Conservation (phyloP, 371 early-diverging fungal species). For the Mortierella sp. region DNA sequence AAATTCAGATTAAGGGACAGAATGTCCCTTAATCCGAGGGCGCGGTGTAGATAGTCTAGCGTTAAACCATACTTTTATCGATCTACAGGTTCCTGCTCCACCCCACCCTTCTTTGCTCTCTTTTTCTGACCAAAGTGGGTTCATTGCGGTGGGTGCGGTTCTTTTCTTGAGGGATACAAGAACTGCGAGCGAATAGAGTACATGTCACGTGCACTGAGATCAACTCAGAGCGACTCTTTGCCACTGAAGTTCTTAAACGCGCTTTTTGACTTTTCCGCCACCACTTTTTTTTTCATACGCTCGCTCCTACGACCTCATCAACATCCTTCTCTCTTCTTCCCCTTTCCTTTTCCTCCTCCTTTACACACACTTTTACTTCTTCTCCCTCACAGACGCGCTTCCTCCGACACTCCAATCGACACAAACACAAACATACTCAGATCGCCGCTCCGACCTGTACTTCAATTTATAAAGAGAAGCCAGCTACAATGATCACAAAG, state of each 20-base stretch:
- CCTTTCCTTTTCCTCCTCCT: neutral
- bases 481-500: constrained; percentile 22
- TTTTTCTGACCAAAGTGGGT: neutral
- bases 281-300: neutral
- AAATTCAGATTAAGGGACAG: too few relatives aligned
- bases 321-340: neutral
- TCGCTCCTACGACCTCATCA: too few relatives aligned
- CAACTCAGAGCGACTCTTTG: neutral
- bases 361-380: neutral
- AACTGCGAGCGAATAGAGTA: neutral
- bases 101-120: neutral
- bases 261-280: neutral
- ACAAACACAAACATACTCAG: neutral
- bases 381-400: neutral
- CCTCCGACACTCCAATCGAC: neutral
- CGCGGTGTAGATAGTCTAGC: too few relatives aligned
- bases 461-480: neutral
- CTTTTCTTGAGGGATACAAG: too few relatives aligned
- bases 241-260: neutral
- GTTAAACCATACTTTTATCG: too few relatives aligned
- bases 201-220: neutral
- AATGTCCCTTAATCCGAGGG: too few relatives aligned
- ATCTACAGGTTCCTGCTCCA: too few relatives aligned
- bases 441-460: neutral
- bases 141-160: neutral